phyloP scores from a whole-genome alignment of 78 protist genomes.

The Fonticula alba region DNA sequence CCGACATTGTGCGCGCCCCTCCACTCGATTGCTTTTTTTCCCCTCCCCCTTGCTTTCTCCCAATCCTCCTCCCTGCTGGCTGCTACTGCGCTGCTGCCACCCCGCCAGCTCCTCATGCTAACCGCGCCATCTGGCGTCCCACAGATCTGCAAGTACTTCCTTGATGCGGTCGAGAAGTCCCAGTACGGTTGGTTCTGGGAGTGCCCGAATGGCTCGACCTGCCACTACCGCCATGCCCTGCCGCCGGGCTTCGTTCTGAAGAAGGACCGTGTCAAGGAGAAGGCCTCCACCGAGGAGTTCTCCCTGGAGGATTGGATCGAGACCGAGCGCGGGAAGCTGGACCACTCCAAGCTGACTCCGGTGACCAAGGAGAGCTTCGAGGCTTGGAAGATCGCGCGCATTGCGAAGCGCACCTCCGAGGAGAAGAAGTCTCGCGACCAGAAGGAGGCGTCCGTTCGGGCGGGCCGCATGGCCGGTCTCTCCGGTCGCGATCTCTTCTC shows the following conservation, averaged over 20 bases:
- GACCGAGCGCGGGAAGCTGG: background rate
- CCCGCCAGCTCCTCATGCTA: background rate
- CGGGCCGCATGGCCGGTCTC: conserved; percentile 19
- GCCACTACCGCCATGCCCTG: conserved; percentile 51
- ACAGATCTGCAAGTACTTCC: conserved; percentile 53
- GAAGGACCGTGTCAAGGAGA: conserved; percentile 32
- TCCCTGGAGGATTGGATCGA: conserved; percentile 23
- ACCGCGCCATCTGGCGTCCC: background rate
- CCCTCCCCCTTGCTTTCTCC: background rate
- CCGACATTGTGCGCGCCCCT: conserved; percentile 10
- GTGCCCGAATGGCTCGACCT: conserved; percentile 58
- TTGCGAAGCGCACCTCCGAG: background rate
- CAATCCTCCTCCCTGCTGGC: background rate
- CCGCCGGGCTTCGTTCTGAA: conserved; percentile 64
- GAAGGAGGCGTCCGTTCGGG: conserved; percentile 12
- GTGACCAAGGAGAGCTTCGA: conserved; percentile 45
- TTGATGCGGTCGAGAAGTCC: conserved; percentile 55
- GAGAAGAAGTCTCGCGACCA: background rate
- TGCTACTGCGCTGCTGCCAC: background rate
- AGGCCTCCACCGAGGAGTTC: conserved; percentile 38
- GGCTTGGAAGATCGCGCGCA: conserved; percentile 42
- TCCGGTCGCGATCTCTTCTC: conserved; percentile 57
- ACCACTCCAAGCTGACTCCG: conserved; percentile 24
- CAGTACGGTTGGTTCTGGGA: conserved; percentile 77
- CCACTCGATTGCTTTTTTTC: background rate